Evolutionary conservation across 768 basidiomycete species (phyloP), one percentile per base, ranked within the genome.

Genomic region (Mycena sanguinolenta): DNA sequence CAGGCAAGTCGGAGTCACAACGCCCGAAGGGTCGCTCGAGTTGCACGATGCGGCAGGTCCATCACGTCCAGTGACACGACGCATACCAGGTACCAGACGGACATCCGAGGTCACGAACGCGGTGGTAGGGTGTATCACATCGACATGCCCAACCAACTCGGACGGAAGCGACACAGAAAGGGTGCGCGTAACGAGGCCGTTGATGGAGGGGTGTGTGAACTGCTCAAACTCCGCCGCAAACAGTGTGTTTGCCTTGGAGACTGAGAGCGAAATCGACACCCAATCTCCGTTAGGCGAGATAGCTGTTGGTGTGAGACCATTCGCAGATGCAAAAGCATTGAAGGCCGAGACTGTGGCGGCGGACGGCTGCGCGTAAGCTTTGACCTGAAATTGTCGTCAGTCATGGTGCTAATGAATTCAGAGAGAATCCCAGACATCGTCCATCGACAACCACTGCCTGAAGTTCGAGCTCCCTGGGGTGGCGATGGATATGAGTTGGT

Each of bases 111-210:
- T 12, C 3, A 49, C 12, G 42, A 61, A 67, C 21, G 49, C 38
- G 6, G 63, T 65, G 13, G 63, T 55, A 44, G 54, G 63, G 42
- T 57, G 63, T 9, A 65, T 34, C 4, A 65, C 63, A 30, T 65
- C 63, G 27, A 65, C 63, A 34, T 65, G 63, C 12, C 66, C 66
- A 16, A 54, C 66, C n/a, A 67, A 59, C 23, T 67, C 36, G 2
- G 46, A 53, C 1, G 66, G 66, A 7, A 67, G 66, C 21, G 66
- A 67, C 25, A 65, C 54, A 19, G 63, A 57, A 27, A 65, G 63
- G 0, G 63, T 65, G 53, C 63, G 63, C 13, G 42, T 57, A 17
- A 65, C 44, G 4, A 54, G 23, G 3, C 28, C 23, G 5, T 6
- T 34, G 8, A 54, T 8, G 21, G 28, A 23, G n/a, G 66, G 50